Base-by-base conservation (phyloP, 805 yeast species). In the Zygosaccharomyces siamensis region DNA sequence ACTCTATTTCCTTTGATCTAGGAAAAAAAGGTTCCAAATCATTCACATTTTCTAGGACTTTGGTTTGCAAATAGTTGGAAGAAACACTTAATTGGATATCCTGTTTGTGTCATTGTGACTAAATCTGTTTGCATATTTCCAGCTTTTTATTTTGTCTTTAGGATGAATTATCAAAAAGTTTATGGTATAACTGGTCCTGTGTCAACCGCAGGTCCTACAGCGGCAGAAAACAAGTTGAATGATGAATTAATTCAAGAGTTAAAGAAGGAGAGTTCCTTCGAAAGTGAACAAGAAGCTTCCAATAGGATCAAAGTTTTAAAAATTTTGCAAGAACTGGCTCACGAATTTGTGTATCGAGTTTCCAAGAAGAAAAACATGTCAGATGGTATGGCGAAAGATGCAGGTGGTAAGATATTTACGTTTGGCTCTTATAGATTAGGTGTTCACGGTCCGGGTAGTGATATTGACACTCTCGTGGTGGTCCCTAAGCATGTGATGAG, bases 391-490 rank as follows among this genome's bases (percentile, higher is more conserved):
- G 96, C 98, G 0, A 77, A 73, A 48, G 99, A 93, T 67, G 95
- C 98, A 0, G 99, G 99, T 33, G 99, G 99, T 32, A 93, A 93
- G 66, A 81, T 93, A n/a, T 93, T 90, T 65, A 89, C 97, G 0
- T 93, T 79, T 71, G 99, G 99, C 1, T 89, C 97, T 1, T 93
- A 90, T 62, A 75, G 97, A 54, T 71, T 93, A 39, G 99, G 99
- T 3, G 99, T 93, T 11, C 89, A 90, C 70, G 98, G 98, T 0
- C 98, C 98, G 0, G 98, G 99, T 0, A 86, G 96, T 0, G 99
- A 93, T 83, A 92, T 93, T 52, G 99, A 93, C 73, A 87, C 98
- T 0, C 72, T 93, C 40, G 87, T 93, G n/a, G 97, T 92, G 24
- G 97, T 88, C 14, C 99, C 99, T 1, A 93, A 92, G 60, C 98